Conservation (phyloP, 164 flowering plant species). For the Chimonanthus salicifolius region DNA sequence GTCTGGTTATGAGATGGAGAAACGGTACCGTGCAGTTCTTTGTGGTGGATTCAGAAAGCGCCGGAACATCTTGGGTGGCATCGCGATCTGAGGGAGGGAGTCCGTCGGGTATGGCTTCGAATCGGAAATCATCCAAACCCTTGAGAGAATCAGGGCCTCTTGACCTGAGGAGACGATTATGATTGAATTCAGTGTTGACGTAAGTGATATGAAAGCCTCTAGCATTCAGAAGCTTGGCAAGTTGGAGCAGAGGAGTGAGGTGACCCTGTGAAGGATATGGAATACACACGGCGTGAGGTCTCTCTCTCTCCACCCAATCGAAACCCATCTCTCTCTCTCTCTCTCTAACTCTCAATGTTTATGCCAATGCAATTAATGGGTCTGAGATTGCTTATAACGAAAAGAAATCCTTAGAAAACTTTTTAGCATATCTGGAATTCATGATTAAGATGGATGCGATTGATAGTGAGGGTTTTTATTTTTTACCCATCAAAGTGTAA, state of each 20-base stretch:
- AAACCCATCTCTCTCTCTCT: neutral
- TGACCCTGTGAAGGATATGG: constrained; percentile 69
- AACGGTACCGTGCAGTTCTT: constrained; percentile 24
- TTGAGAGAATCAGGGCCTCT: constrained; percentile 27
- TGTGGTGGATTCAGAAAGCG: constrained; percentile 30
- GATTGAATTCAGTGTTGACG: constrained; percentile 62
- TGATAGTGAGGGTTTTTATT: too few relatives aligned
- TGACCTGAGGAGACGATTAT: constrained; percentile 35
- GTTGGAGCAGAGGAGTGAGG: constrained; percentile 38
- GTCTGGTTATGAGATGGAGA: constrained; percentile 20
- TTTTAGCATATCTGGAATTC: too few relatives aligned
- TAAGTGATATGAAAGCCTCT: constrained; percentile 54
- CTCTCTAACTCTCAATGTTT: neutral
- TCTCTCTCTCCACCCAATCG: neutral
- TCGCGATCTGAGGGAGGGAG: constrained; percentile 45
- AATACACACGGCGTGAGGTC: constrained; percentile 42
- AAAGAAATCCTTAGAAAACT: too few relatives aligned
- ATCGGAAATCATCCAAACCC: constrained; percentile 32
- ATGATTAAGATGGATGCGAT: too few relatives aligned
- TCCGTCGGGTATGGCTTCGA: constrained; percentile 61
- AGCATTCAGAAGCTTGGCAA: constrained; percentile 46
- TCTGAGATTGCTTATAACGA: too few relatives aligned
- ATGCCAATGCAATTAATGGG: too few relatives aligned
- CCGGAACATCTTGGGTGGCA: constrained; percentile 38
- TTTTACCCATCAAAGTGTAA: too few relatives aligned